A percentile compares a stretch with the other conserved stretches of the same genome.
Conservation (phyloP, 2,329 filamentous ascomycete genomes). For the Cladosporium sp. region DNA sequence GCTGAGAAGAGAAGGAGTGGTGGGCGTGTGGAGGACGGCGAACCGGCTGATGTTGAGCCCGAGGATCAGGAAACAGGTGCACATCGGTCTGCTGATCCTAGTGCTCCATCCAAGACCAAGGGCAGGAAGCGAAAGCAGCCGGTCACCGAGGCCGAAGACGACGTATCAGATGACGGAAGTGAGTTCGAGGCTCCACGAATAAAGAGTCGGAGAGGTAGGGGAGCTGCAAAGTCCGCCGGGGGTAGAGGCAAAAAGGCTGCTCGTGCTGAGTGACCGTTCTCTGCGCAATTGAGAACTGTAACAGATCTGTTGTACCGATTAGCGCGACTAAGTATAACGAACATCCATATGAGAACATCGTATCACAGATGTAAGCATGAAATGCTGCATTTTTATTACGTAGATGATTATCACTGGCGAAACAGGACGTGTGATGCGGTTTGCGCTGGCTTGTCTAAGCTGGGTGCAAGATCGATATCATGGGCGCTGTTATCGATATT, state of each 20-base stretch:
- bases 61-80: background rate
- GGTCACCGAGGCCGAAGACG: background rate
- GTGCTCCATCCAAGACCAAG: background rate
- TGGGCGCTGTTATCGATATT: no score
- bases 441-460: no score
- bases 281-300: no score
- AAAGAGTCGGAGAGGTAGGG: constrained; percentile 24
- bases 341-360: no score
- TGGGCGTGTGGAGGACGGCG: constrained; percentile 18
- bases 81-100: background rate
- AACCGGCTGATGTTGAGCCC: constrained; percentile 10
- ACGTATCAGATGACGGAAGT: constrained; percentile 23
- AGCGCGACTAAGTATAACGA: no score
- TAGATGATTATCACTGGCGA: no score
- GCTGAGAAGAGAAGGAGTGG: constrained; percentile 39
- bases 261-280: constrained; percentile 1
- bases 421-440: no score
- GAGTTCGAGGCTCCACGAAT: constrained; percentile 24
- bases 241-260: constrained; percentile 20
- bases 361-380: no score
- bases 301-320: no score
- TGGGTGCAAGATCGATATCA: no score
- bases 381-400: no score
- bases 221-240: constrained; percentile 13
- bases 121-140: constrained; percentile 14